A percentile compares a stretch with the other conserved stretches of the same genome.
phyloP scores from a whole-genome alignment of 345 rosid genomes.

The Gossypium sturtianum region DNA sequence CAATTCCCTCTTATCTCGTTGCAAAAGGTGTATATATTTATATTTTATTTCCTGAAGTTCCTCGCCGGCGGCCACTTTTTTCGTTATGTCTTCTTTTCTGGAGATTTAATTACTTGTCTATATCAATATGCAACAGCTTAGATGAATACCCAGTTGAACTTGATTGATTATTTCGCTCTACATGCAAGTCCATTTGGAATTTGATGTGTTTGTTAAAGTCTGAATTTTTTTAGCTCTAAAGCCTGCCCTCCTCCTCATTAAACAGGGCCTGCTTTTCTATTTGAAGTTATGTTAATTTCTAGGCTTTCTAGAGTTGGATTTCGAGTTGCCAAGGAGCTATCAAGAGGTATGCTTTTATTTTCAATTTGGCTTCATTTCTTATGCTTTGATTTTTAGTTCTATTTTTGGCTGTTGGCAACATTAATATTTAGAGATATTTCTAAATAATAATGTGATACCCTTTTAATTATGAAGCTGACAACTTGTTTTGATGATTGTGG shows the following conservation, averaged over 20 bases:
- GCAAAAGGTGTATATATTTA: neutral
- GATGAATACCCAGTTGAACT: constrained; percentile 6
- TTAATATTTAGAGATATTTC: neutral
- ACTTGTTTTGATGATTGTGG: neutral
- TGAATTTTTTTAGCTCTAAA: neutral
- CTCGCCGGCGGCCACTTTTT: neutral
- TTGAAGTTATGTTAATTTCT: constrained; percentile 35
- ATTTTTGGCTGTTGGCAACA: neutral
- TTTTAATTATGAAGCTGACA: neutral
- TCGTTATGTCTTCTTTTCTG: neutral
- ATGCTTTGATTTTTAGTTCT: neutral
- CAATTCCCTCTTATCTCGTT: neutral
- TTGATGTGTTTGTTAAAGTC: neutral
- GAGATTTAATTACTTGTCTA: neutral
- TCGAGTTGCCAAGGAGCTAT: constrained; percentile 35
- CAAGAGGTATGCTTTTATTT: constrained; percentile 33
- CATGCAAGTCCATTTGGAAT: neutral
- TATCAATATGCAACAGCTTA: neutral
- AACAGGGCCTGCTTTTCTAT: neutral
- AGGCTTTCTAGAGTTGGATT: constrained; percentile 40
- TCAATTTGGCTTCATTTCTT: neutral
- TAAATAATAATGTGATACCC: neutral
- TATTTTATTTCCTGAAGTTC: neutral
- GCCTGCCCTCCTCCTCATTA: neutral
- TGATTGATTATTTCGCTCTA: neutral